Percentiles rank a stretch among this genome's conserved stretches.
Evolutionary conservation across 75 land plant species (phyloP).

Genomic region (Chamaecyparis obtusa): DNA sequence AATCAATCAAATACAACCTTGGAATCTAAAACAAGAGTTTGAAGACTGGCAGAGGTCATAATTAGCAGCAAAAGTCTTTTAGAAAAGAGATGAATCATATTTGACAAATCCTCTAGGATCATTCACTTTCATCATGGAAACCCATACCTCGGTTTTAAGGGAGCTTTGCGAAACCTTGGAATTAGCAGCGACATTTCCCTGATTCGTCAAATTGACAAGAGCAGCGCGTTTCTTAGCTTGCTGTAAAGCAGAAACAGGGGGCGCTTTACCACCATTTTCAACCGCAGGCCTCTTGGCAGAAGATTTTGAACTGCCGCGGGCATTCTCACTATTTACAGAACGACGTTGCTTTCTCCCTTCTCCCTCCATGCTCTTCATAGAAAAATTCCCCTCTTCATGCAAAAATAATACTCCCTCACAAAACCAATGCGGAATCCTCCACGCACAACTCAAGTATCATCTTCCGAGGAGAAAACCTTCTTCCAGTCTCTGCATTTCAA

Average conservation of each 20-base stretch:
- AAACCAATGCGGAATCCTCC: not conserved
- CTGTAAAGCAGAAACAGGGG: conserved; percentile 15
- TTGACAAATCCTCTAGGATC: not conserved
- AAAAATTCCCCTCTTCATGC: not conserved
- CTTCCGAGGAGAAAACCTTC: not conserved
- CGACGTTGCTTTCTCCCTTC: conserved; percentile 3
- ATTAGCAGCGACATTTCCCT: conserved; percentile 14
- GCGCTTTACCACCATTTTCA: conserved; percentile 18
- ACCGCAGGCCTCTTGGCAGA: conserved; percentile 39
- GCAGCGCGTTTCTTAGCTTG: conserved; percentile 61
- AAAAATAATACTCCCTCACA: not conserved
- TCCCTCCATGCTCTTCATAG: not conserved
- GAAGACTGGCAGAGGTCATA: too few relatives aligned
- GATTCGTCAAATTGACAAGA: conserved; percentile 53
- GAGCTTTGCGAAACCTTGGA: not conserved
- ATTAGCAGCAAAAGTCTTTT: not conserved
- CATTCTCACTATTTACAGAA: conserved; percentile 1
- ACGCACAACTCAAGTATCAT: not conserved
- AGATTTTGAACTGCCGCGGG: not conserved
- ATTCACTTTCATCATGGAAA: not conserved
- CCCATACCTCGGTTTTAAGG: not conserved
- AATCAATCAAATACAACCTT: not conserved
- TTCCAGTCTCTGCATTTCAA: not conserved
- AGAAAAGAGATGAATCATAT: not conserved
- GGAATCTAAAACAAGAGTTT: too few relatives aligned